Evolutionary conservation across 1,139 yeast species (phyloP).

Genomic region (Ogataea hybrid): DNA sequence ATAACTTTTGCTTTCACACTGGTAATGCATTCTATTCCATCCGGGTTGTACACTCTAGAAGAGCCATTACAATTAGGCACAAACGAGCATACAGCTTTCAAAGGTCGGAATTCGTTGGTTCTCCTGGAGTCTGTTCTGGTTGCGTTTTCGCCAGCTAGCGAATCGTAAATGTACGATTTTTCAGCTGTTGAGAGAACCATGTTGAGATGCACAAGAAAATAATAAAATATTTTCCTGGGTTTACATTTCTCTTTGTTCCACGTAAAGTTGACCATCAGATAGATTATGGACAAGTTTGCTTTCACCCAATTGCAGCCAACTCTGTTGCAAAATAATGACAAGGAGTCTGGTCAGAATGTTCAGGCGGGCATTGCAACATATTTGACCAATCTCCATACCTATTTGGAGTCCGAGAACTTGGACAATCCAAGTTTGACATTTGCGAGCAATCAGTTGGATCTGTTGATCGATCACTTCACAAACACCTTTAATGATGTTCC

Average conservation of each 20-base stretch:
- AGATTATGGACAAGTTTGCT: constrained; percentile 12
- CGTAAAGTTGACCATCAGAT: constrained; percentile 10
- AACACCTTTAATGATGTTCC: constrained; percentile 20
- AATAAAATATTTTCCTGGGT: constrained; percentile 1
- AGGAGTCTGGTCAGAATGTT: constrained; percentile 8
- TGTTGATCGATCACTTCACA: constrained; percentile 20
- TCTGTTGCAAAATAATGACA: constrained; percentile 14
- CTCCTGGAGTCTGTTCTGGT: constrained; percentile 64
- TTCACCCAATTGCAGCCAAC: constrained; percentile 16
- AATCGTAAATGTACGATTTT: constrained; percentile 73
- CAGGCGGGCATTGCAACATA: constrained; percentile 16
- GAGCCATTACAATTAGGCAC: constrained; percentile 90
- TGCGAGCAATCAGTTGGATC: constrained; percentile 24
- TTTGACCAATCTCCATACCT: constrained; percentile 15
- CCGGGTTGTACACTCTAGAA: constrained; percentile 77
- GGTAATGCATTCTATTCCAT: constrained; percentile 90
- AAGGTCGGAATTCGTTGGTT: constrained; percentile 73
- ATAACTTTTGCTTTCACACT: constrained; percentile 87
- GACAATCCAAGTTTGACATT: constrained; percentile 31
- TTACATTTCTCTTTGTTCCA: constrained; percentile 3
- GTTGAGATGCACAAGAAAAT: not conserved
- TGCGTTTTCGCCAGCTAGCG: constrained; percentile 41
- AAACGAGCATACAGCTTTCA: constrained; percentile 78
- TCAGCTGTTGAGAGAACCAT: constrained; percentile 87
- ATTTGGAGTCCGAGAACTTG: constrained; percentile 12